These are phyloP conservation scores for Coprinellus micaceus DNA, from an alignment of 768 basidiomycete genomes.

Conservation along the genomic window DNA sequence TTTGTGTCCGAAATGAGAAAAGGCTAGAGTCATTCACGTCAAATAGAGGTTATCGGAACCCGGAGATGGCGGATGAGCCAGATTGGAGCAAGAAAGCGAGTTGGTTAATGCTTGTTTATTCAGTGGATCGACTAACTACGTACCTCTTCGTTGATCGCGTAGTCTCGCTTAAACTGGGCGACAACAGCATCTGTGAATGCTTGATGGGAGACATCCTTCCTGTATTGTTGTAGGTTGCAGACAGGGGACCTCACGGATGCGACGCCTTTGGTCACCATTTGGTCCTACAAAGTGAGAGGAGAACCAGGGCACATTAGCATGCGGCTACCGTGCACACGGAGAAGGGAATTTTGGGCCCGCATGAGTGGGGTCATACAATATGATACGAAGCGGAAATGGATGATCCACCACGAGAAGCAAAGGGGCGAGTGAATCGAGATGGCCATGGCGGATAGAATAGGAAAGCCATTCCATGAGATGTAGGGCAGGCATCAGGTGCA, in stretches of 20 bases:
- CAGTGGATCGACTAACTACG: neutral
- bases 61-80: no score
- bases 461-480: no score
- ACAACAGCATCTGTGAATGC: constrained; percentile 68
- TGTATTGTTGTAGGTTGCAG: constrained; percentile 67
- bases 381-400: no score
- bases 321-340: neutral
- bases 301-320: neutral
- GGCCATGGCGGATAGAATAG: no score
- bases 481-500: no score
- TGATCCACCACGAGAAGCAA: no score
- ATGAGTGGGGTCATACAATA: no score
- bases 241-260: constrained; percentile 92
- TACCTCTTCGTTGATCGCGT: constrained; percentile 35
- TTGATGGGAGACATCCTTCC: constrained; percentile 55
- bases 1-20: constrained; percentile 43
- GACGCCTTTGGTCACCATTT: constrained; percentile 82
- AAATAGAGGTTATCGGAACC: neutral
- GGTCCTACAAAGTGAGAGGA: constrained; percentile 43
- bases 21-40: constrained; percentile 25
- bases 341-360: no score
- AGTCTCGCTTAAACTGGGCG: constrained; percentile 61
- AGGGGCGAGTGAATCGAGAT: no score
- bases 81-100: no score
- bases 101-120: no score